Base-by-base conservation (phyloP, 441 rosid genomes). In the Mallotus repandus region DNA sequence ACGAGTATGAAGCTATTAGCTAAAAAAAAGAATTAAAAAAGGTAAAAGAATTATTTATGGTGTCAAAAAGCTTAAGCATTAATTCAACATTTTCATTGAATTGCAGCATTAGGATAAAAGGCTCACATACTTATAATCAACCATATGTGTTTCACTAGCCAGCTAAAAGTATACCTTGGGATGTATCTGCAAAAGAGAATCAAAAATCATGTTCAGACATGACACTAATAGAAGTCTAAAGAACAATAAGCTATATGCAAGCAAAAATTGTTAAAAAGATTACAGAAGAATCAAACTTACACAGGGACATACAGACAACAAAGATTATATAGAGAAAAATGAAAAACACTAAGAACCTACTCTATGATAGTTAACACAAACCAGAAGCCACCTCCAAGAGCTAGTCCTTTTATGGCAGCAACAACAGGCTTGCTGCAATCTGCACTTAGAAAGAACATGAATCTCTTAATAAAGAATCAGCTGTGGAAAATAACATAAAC, bases 111-210 rank as follows among this genome's bases (percentile, higher is more conserved):
- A 21, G 46, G 35, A 69, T 14, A 16, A 60, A 48, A 67, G 41
- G 61, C 29, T 50, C 61, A 81, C 98, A 13, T 88, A 95, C 99
- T 92, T 82, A 95, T 85, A 38, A 95, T 21, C 80, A 89, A 79
- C 99, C 98, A 95, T 98, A 95, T 95, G n/a, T 98, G 98, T 78
- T 78, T 84, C 78, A 95, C 98, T 84, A 95, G 84, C 99, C 99
- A 95, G 82, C 96, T 89, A 83, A 92, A 95, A 19, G 99, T 92
- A 82, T 95, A 95, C 80, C 98, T 89, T 54, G 99, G 99, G 60
- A 95, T 92, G 79, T 95, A 92, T 76, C 99, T 95, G 88, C 38
- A 69, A 82, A 65, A 74, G 60, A 61, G 70, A 67, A 63, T 50
- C 14, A 81, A 62, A 48, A 63, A 77, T 46, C 38, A 77, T 55